Evolutionary conservation across 2,329 filamentous ascomycete species (phyloP), one percentile per base, ranked within the genome.

Genomic region (Acrodontium crateriforme): DNA sequence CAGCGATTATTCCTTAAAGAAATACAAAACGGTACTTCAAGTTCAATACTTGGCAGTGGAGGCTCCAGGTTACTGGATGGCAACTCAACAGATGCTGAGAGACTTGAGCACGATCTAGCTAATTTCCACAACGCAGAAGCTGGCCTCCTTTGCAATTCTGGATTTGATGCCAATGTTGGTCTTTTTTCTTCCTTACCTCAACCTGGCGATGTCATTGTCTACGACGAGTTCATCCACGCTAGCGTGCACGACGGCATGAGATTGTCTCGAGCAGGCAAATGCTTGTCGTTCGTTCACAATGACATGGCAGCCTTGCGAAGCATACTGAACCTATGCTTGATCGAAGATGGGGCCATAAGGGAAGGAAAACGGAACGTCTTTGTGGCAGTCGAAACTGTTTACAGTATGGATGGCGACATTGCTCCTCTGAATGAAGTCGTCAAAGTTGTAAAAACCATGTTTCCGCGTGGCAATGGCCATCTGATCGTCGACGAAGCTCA

Each of bases 401-500:
- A 89, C 50, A 84, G 78, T 48, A 89, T 89, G 81, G 80, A 87
- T 29, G 81, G 81, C 0, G 78, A 85, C 39, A 55, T 81, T 11
- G 69, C 69, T 0, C 76, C 75, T 0, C 55, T 89, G 8, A 42
- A 46, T 8, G 63, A 71, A 5, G 67, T 85, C 11, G 62, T 78
- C 2, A 50, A 61, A 0, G 56, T 68, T 4, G 64, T 78, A 0
- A 63, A 77, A 21, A 50, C 55, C 1, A 42, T 66, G 0, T 52
- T 83, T 0, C 69, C 74, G 0, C 34, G 35, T 0, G 62, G 62
- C 0, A 80, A 79, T 25, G 70, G 65, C 1, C 60, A 75, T 31
- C 53, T 80, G 4, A 60, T 79, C 7, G 65, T 80, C 1, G 76
- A 80, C 32, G 75, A 80, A 45, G 75, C 75, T 2, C 76, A 80